Evolutionary conservation across 1,139 yeast genomes (phyloP).

Genomic region (Kurtzmaniella quercitrusa): DNA sequence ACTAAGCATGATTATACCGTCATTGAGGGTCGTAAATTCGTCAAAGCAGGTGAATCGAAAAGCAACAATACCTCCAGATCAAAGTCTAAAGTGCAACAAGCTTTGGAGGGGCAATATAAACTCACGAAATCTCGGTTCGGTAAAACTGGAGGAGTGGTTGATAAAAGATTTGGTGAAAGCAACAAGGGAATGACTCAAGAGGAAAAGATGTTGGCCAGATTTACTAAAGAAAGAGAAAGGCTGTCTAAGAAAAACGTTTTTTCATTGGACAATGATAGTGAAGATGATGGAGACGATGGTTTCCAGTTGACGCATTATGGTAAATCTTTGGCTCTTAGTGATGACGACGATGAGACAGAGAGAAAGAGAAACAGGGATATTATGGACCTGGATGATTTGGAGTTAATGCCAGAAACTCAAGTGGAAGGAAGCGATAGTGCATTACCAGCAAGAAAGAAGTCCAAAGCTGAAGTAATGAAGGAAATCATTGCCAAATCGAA

Average conservation of each 20-base stretch:
- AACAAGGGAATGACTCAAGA: constrained; percentile 70
- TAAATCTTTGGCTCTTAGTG: constrained; percentile 52
- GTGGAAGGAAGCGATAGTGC: constrained; percentile 14
- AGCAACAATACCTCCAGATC: constrained; percentile 41
- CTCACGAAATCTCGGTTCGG: constrained; percentile 58
- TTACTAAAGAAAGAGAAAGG: constrained; percentile 77
- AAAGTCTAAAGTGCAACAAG: constrained; percentile 74
- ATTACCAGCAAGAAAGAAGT: constrained; percentile 57
- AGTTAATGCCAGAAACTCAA: constrained; percentile 14
- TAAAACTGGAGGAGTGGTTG: constrained; percentile 74
- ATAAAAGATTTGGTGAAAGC: constrained; percentile 90
- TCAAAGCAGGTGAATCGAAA: constrained; percentile 53
- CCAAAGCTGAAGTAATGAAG: constrained; percentile 94
- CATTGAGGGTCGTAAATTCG: constrained; percentile 49
- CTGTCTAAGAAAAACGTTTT: constrained; percentile 55
- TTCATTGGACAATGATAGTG: constrained; percentile 69
- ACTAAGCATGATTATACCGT: constrained; percentile 64
- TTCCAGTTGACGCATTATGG: constrained; percentile 76
- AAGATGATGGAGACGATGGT: constrained; percentile 46
- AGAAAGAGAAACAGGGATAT: constrained; percentile 17
- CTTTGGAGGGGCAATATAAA: constrained; percentile 65
- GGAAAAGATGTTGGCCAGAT: constrained; percentile 93
- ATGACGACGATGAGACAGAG: constrained; percentile 37
- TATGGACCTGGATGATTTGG: constrained; percentile 35
- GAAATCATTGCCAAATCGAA: constrained; percentile 96